Evolutionary conservation across 805 yeast genomes (phyloP), one percentile per base, ranked within the genome.

Genomic region (Candida succiphila): DNA sequence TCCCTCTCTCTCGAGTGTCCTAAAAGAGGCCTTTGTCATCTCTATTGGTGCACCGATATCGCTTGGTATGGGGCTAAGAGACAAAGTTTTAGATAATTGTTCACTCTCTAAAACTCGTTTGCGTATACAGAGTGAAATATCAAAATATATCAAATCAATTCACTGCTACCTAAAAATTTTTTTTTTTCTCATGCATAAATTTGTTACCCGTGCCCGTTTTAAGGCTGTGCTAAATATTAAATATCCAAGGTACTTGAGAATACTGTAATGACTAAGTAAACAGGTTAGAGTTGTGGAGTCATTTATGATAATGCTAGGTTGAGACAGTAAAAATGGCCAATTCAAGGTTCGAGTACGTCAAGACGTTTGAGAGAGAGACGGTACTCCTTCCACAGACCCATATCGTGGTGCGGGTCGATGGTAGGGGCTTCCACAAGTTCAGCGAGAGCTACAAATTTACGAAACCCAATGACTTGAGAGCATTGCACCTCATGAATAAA

Each of bases 381-480:
- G 58, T 60, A 21, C 65, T 92, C 4, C 66, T 92, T 1, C 95
- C 88, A 2, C 80, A 85, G 37, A 75, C 94, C 0, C 78, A 78
- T 55, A 76, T 92, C 7, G 79, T 92, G 8, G 72, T 92, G 3
- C 66, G 98, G 28, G 75, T 92, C 0, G 98, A 92, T 49, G 98
- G 98, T 1, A 72, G 92, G 42, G 94, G 95, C 17, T 92, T 92
- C 53, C 98, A 92, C 58, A 78, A 75, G 45, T 80, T 92, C 45
- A 77, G 94, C 2, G 68, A 68, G 25, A 58, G 61, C 37, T 92
- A 92, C 54, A 56, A 72, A 3, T 89, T 92, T 54, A 72, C 55
- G 2, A 92, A 92, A 51, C 98, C 98, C 3, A 92, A 92, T 49
- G 98, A 92, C 56, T 39, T 55, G 19, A 52, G 75, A 17, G 97